Evolutionary conservation across 2,329 filamentous ascomycete species (phyloP).

Genomic region (Penicillium digitatum): DNA sequence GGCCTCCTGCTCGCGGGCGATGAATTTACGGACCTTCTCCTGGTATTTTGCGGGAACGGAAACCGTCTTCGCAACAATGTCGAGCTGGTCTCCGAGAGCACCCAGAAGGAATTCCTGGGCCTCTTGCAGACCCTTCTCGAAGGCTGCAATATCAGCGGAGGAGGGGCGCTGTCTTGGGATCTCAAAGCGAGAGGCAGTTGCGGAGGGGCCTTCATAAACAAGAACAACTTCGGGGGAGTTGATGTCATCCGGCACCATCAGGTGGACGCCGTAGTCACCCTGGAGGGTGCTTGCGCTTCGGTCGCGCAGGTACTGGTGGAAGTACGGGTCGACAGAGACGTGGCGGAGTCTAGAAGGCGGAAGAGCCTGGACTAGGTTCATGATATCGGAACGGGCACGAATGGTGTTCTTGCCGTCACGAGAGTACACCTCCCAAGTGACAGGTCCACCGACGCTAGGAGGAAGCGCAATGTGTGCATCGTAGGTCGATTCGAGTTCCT

Average conservation of each 20-base stretch:
- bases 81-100: slow-evolving; percentile 52
- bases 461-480: slow-evolving; percentile 85
- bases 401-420: slow-evolving; percentile 73
- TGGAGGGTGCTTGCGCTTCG: slow-evolving; percentile 39
- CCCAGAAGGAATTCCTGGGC: slow-evolving; percentile 55
- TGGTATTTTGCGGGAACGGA: slow-evolving; percentile 59
- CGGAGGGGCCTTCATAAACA: slow-evolving; percentile 48
- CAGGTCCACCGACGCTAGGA: slow-evolving; percentile 59
- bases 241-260: slow-evolving; percentile 47
- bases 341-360: slow-evolving; percentile 45
- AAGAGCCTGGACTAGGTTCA: slow-evolving; percentile 48
- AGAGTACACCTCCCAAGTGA: slow-evolving; percentile 84
- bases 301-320: slow-evolving; percentile 46
- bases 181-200: slow-evolving; percentile 48
- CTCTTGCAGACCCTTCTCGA: slow-evolving; percentile 55
- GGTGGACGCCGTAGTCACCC: slow-evolving; percentile 45
- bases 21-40: slow-evolving; percentile 59
- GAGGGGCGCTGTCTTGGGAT: slow-evolving; percentile 56
- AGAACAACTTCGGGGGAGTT: slow-evolving; percentile 46
- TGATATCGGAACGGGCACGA: slow-evolving; percentile 48
- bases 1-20: slow-evolving; percentile 54
- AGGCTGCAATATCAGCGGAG: slow-evolving; percentile 52
- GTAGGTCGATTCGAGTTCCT: slow-evolving; percentile 74
- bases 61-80: slow-evolving; percentile 53
- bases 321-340: slow-evolving; percentile 48